These are phyloP conservation scores for Ustilago xerochloae DNA, from an alignment of 1,284 basidiomycete species.

Conservation along the genomic window DNA sequence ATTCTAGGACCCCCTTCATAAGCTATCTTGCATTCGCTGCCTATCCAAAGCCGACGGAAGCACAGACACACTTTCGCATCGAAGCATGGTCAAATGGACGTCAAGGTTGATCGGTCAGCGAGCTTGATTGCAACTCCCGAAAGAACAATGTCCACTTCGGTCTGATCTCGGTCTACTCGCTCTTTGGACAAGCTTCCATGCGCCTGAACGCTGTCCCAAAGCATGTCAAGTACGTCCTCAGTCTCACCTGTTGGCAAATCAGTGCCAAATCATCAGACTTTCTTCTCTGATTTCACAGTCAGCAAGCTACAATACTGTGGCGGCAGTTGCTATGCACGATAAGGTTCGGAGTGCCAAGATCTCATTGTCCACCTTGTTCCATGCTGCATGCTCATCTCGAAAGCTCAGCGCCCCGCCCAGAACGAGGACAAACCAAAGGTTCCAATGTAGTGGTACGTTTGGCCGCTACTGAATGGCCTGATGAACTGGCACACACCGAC, in stretches of 20 bases:
- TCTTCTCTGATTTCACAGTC: neutral
- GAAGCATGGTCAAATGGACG: slow-evolving; percentile 2
- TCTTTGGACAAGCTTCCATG: neutral
- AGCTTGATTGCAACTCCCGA: neutral
- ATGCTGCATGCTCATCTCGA: neutral
- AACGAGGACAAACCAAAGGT: too few relatives aligned
- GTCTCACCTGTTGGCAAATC: slow-evolving; percentile 2
- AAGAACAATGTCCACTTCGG: slow-evolving; percentile 2
- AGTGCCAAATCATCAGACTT: neutral
- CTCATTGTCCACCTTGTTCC: neutral
- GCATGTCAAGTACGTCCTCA: neutral
- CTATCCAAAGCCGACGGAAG: slow-evolving; percentile 25
- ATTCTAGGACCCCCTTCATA: neutral
- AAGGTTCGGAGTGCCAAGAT: slow-evolving; percentile 3
- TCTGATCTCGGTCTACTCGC: neutral
- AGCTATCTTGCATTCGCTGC: neutral
- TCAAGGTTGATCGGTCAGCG: neutral
- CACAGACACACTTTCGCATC: neutral
- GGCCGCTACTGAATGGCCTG: neutral
- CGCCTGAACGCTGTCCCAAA: neutral
- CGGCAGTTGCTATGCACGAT: slow-evolving; percentile 1
- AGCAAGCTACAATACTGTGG: slow-evolving; percentile 1
- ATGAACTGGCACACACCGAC: neutral
- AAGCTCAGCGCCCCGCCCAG: too few relatives aligned
- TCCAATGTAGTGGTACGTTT: neutral